A percentile compares a stretch with the other conserved stretches of the same genome.
These are phyloP conservation scores for Mycena sanguinolenta DNA, from an alignment of 768 basidiomycete species.

Conservation along the genomic window DNA sequence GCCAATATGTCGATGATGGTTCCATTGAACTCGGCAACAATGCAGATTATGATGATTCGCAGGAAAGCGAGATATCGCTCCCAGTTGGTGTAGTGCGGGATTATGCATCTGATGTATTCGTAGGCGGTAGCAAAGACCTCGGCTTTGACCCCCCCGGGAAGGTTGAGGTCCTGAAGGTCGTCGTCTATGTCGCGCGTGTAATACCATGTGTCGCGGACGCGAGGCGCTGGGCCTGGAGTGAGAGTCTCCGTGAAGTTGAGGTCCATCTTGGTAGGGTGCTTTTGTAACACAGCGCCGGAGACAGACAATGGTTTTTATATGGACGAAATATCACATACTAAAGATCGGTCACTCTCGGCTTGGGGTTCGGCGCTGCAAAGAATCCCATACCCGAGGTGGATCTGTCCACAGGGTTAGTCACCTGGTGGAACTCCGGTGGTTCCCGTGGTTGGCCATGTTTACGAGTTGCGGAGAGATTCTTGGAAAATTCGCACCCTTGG, in stretches of 20 bases:
- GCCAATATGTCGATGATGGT: not conserved
- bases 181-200: not conserved
- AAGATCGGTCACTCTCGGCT: not conserved
- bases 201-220: too few relatives aligned
- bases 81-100: conserved; percentile 16
- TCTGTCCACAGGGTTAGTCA: too few relatives aligned
- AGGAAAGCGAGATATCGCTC: conserved; percentile 10
- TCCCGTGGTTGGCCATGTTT: too few relatives aligned
- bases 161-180: not conserved
- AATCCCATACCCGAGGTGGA: too few relatives aligned
- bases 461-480: too few relatives aligned
- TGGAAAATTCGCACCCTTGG: too few relatives aligned
- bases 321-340: not conserved
- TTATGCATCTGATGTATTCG: not conserved
- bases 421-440: too few relatives aligned
- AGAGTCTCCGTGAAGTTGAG: not conserved
- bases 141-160: conserved; percentile 3
- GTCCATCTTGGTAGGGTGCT: not conserved
- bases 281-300: not conserved
- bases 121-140: conserved; percentile 1
- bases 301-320: too few relatives aligned
- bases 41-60: not conserved
- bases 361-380: too few relatives aligned
- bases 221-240: not conserved
- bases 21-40: not conserved